Evolutionary conservation across 371 early-diverging fungal species (phyloP).

Genomic region (Umbelopsis sp.): DNA sequence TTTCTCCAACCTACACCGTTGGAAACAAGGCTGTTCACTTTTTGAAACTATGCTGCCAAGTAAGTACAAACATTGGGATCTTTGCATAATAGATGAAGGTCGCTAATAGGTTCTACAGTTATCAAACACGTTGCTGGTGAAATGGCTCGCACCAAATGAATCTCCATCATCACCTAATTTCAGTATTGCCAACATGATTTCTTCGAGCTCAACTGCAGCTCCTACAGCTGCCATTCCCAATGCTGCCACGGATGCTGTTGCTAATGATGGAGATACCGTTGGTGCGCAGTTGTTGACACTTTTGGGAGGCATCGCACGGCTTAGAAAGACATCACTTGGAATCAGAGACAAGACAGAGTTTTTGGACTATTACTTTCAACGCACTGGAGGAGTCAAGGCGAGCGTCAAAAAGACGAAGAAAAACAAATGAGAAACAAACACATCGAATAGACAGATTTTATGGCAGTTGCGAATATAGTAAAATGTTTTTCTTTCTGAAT

Average conservation of each 20-base stretch:
- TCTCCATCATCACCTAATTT: slow-evolving; percentile 42
- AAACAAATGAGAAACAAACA: neutral
- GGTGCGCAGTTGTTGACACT: slow-evolving; percentile 62
- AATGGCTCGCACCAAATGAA: slow-evolving; percentile 55
- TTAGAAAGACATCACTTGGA: slow-evolving; percentile 74
- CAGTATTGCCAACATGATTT: slow-evolving; percentile 20
- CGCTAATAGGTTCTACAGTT: slow-evolving; percentile 39
- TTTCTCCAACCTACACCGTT: slow-evolving; percentile 70
- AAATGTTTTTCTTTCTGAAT: neutral
- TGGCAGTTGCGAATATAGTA: neutral
- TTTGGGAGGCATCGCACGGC: slow-evolving; percentile 69
- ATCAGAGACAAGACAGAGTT: slow-evolving; percentile 82
- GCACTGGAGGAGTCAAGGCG: neutral
- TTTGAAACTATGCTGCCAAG: slow-evolving; percentile 63
- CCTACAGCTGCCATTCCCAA: slow-evolving; percentile 33
- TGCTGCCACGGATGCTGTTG: slow-evolving; percentile 34
- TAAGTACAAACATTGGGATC: slow-evolving; percentile 22
- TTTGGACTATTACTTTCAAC: slow-evolving; percentile 66
- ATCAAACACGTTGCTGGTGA: slow-evolving; percentile 62
- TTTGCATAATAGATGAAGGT: neutral
- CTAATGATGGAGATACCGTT: slow-evolving; percentile 52
- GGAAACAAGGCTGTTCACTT: slow-evolving; percentile 63
- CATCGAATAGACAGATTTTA: neutral
- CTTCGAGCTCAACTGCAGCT: slow-evolving; percentile 24
- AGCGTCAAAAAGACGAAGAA: neutral